These are phyloP conservation scores for Cercis canadensis DNA, from an alignment of 306 rosid genomes.

Conservation along the genomic window DNA sequence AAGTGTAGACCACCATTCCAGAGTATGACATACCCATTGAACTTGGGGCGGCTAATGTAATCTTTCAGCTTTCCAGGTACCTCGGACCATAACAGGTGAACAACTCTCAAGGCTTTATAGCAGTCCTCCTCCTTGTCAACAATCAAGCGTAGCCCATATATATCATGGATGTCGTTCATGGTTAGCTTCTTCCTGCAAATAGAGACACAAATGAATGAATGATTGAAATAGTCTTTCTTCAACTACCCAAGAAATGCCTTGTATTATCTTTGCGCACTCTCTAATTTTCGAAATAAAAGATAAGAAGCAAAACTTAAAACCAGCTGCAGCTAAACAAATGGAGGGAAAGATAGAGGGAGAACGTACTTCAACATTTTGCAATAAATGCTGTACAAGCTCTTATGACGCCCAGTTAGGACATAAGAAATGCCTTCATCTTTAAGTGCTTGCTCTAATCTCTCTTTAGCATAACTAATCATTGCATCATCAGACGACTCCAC, in stretches of 20 bases:
- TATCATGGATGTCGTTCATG: slow-evolving; percentile 89
- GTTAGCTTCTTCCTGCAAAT: slow-evolving; percentile 78
- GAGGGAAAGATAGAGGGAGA: slow-evolving; percentile 30
- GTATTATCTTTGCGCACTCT: background rate
- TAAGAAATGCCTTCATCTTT: slow-evolving; percentile 75
- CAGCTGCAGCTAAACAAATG: slow-evolving; percentile 7
- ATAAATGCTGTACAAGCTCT: slow-evolving; percentile 88
- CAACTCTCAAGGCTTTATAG: slow-evolving; percentile 71
- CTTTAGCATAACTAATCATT: slow-evolving; percentile 71
- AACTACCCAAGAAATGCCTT: too few relatives aligned
- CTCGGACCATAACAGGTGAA: slow-evolving; percentile 81
- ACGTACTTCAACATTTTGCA: slow-evolving; percentile 90
- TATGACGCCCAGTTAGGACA: slow-evolving; percentile 83
- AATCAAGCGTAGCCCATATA: slow-evolving; percentile 90
- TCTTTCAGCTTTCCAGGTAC: slow-evolving; percentile 91
- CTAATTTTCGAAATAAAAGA: slow-evolving; percentile 4
- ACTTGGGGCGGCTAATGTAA: slow-evolving; percentile 80
- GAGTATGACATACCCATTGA: slow-evolving; percentile 73
- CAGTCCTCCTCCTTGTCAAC: slow-evolving; percentile 93
- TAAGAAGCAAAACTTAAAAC: background rate
- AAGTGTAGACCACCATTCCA: slow-evolving; percentile 7
- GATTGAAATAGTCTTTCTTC: too few relatives aligned
- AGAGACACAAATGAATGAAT: slow-evolving; percentile 28
- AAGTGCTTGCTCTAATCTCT: slow-evolving; percentile 68
- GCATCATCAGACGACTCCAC: slow-evolving; percentile 78